phyloP scores from a whole-genome alignment of 2,329 filamentous ascomycete genomes.

The Alternaria viburni region DNA sequence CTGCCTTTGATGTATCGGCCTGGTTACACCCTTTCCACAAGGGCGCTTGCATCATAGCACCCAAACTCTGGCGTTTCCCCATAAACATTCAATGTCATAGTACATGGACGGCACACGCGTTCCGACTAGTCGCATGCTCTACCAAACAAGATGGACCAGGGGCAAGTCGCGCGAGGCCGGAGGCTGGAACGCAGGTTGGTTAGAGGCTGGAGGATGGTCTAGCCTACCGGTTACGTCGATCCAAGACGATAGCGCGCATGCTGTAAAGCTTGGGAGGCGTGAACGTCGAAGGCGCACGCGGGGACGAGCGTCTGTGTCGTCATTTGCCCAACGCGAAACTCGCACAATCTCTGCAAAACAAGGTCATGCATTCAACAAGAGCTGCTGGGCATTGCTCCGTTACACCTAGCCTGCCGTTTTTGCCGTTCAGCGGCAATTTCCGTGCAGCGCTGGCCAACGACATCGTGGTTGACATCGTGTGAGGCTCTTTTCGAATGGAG shows the following conservation, averaged over 20 bases:
- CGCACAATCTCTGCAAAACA: not conserved
- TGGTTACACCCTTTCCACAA: not conserved
- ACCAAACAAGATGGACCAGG: not conserved
- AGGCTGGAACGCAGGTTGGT: not conserved
- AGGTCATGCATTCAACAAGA: not conserved
- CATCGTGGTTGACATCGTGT: not conserved
- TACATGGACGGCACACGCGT: constrained; percentile 4
- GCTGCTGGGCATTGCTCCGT: not conserved
- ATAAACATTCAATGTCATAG: not conserved
- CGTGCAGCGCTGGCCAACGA: not conserved
- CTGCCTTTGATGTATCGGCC: not conserved
- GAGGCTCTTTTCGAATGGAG: not conserved
- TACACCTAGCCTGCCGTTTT: not conserved
- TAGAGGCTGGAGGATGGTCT: not conserved
- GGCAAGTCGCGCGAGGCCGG: not conserved
- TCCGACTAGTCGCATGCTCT: constrained; percentile 4
- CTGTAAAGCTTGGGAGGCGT: constrained; percentile 1
- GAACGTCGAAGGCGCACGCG: not conserved
- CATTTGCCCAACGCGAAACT: not conserved
- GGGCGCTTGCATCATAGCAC: constrained; percentile 2
- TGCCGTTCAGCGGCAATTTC: not conserved
- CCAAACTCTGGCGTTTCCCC: not conserved
- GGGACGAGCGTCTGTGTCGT: constrained; percentile 1
- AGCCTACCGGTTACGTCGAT: constrained; percentile 1
- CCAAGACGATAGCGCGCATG: not conserved